A percentile compares a stretch with the other conserved stretches of the same genome.
Evolutionary conservation across 2,329 filamentous ascomycete species (phyloP).

Genomic region (Fusarium papillatum): DNA sequence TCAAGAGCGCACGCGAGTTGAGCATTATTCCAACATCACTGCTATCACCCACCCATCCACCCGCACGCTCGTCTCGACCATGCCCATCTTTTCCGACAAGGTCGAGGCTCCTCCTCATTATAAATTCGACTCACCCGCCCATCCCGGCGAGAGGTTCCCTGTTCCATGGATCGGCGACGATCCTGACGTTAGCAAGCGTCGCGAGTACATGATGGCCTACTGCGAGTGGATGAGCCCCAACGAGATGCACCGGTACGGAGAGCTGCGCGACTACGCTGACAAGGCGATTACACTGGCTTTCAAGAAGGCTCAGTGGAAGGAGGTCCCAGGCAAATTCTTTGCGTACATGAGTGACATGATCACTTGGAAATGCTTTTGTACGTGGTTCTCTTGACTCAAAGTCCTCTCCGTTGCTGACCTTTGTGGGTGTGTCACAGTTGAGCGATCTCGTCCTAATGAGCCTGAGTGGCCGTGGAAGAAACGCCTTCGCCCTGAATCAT

Average conservation of each 20-base stretch:
- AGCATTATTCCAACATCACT: not conserved
- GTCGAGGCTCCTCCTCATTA: not conserved
- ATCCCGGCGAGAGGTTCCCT: not conserved
- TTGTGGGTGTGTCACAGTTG: not conserved
- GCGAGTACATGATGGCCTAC: constrained; percentile 2
- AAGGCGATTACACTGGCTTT: not conserved
- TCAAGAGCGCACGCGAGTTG: not conserved
- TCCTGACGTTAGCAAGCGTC: not conserved
- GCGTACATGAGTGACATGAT: not conserved
- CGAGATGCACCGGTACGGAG: not conserved
- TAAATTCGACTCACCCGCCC: not conserved
- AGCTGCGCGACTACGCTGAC: not conserved
- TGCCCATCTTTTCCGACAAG: not conserved
- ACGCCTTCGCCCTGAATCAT: not conserved
- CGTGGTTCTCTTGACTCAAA: not conserved
- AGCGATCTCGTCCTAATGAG: not conserved
- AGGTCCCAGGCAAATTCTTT: constrained; percentile 4
- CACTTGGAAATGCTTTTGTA: constrained; percentile 11
- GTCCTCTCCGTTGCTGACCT: not conserved
- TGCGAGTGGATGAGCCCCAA: not conserved
- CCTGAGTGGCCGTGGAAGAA: constrained; percentile 4
- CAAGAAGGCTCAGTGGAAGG: not conserved
- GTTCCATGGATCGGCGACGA: not conserved
- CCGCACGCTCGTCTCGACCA: not conserved
- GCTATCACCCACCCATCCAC: not conserved